Percentiles rank a stretch among this genome's conserved stretches.
Conservation (phyloP, 225 moss, liverwort and hornwort genomes). For the Takakia lepidozioides region DNA sequence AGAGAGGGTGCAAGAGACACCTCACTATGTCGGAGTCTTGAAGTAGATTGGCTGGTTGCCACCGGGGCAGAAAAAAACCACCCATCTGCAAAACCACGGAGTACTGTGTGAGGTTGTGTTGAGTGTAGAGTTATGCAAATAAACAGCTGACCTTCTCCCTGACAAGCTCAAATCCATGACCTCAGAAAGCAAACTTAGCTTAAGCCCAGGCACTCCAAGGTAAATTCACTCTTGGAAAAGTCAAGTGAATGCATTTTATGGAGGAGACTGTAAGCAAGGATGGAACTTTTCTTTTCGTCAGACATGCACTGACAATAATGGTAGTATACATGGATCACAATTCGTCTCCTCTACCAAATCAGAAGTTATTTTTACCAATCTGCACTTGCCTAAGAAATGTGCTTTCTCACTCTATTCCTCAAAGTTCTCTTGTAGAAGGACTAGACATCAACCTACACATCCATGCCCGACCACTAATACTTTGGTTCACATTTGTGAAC, state of each 20-base stretch:
- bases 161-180: not conserved
- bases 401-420: too few relatives aligned
- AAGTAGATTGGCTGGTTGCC: slow-evolving; percentile 50
- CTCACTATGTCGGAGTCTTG: slow-evolving; percentile 80
- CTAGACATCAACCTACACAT: too few relatives aligned
- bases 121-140: not conserved
- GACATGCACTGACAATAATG: too few relatives aligned
- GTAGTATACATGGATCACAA: too few relatives aligned
- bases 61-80: slow-evolving; percentile 62
- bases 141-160: not conserved
- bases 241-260: not conserved
- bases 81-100: slow-evolving; percentile 41
- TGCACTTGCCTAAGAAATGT: too few relatives aligned
- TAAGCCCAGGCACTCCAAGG: not conserved
- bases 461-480: too few relatives aligned
- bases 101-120: not conserved
- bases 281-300: too few relatives aligned
- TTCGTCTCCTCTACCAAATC: too few relatives aligned
- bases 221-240: not conserved
- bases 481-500: too few relatives aligned
- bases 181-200: not conserved
- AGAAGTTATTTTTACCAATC: too few relatives aligned
- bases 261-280: too few relatives aligned
- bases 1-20: slow-evolving; percentile 15
- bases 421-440: too few relatives aligned